Conservation (phyloP, 345 rosid genomes). For the Gossypium turneri region DNA sequence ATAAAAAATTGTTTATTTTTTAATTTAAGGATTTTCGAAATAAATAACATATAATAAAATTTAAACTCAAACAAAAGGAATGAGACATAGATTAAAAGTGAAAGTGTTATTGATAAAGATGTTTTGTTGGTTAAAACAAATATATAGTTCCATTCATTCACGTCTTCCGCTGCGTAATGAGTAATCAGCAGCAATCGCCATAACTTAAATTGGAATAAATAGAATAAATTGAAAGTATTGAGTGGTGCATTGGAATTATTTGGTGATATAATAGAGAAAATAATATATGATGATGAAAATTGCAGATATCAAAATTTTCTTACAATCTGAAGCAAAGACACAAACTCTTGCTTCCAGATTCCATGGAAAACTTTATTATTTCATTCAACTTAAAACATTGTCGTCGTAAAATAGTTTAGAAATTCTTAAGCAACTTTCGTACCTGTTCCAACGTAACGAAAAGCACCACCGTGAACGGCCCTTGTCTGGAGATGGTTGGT, state of each 20-base stretch:
- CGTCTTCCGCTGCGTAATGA: background rate
- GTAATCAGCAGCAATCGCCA: background rate
- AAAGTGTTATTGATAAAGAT: background rate
- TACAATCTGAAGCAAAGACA: background rate
- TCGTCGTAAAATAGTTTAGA: slow-evolving; percentile 17
- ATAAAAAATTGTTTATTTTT: too few species aligned
- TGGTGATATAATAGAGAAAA: background rate
- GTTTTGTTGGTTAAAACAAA: background rate
- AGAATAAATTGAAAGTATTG: too few species aligned
- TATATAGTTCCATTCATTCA: background rate
- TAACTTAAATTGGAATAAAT: background rate
- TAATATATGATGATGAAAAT: background rate
- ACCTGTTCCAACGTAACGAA: slow-evolving; percentile 83
- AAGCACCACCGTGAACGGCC: slow-evolving; percentile 75
- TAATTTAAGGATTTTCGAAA: too few species aligned
- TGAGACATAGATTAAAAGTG: too few species aligned
- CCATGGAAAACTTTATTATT: background rate
- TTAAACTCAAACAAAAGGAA: too few species aligned
- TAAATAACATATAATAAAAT: too few species aligned
- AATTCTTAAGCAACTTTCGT: slow-evolving; percentile 58
- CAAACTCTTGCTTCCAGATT: background rate
- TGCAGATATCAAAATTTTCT: background rate
- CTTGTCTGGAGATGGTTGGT: slow-evolving; percentile 80
- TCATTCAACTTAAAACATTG: background rate
- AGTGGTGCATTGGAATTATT: too few species aligned